These are phyloP conservation scores for Cercophora newfieldiana DNA, from an alignment of 495 filamentous ascomycete genomes.

Conservation along the genomic window DNA sequence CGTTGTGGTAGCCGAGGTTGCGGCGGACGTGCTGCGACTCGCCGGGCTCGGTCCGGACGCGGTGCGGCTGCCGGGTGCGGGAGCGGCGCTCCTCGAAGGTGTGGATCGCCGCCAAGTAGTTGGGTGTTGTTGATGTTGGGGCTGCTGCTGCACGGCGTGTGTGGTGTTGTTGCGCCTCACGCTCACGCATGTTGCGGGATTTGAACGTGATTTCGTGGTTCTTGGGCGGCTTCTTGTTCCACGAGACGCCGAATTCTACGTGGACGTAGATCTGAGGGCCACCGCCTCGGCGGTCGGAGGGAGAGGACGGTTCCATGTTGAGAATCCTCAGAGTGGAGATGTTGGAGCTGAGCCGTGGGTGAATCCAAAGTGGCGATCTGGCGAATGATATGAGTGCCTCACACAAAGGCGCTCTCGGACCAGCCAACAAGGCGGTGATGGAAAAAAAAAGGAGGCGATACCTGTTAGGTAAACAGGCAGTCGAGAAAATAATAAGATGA, in stretches of 20 bases:
- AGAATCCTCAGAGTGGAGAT: conserved; percentile 15
- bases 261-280: conserved; percentile 48
- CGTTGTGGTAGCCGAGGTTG: conserved; percentile 15
- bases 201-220: conserved; percentile 46
- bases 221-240: conserved; percentile 39
- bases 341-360: background rate
- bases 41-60: conserved; percentile 2
- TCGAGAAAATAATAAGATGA: background rate
- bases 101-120: conserved; percentile 40
- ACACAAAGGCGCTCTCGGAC: background rate
- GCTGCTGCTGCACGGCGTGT: conserved; percentile 43
- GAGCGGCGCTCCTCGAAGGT: conserved; percentile 34
- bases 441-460: background rate
- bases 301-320: conserved; percentile 32
- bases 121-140: conserved; percentile 47
- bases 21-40: conserved; percentile 10
- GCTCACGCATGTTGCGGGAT: conserved; percentile 42
- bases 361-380: background rate
- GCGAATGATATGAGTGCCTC: conserved; percentile 9
- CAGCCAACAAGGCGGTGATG: background rate
- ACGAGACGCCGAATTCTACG: conserved; percentile 48
- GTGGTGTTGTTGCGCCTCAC: conserved; percentile 38
- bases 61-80: conserved; percentile 22
- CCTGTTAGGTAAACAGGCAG: background rate
- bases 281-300: conserved; percentile 22